Evolutionary conservation across 129 eudicot species (phyloP), one percentile per base, ranked within the genome.

Genomic region (Ambrosia artemisiifolia): DNA sequence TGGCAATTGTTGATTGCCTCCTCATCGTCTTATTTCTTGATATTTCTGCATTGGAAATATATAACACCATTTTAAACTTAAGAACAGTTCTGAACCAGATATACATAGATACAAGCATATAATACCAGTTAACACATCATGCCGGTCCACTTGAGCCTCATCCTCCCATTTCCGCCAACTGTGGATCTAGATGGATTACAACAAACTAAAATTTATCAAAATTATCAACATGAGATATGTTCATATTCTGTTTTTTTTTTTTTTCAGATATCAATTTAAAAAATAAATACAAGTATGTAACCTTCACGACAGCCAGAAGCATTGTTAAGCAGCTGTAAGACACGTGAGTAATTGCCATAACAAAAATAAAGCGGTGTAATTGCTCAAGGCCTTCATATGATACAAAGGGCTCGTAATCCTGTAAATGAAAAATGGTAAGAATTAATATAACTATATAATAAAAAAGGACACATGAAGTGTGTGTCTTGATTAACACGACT

Each of bases 321-420:
- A 95, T 95, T 59, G 99, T 95, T 71, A 95, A 85, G 80, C 99
- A 95, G 73, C 97, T 95, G 70, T 95, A 95, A 70, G 99, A 81
- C 65, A 95, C 74, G 51, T 95, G 99, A 28, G 99, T 91, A 76
- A 95, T 79, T 11, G 99, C 99, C 99, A 95, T 95, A 75, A 95
- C 91, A 85, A 95, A 95, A 57, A 95, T 95, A 78, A 95, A 91
- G 17, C 97, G 84, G 65, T 95, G 99, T 53, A 95, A 83, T 70
- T 95, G 99, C 89, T 95, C 99, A 79, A 95, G 95, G 57, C 99
- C 99, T 95, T 95, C 96, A 61, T 91, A 88, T 63, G 99, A 95
- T 34, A 95, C 94, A 86, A 95, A 91, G 63, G 99, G 99, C 69
- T 95, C 99, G 13, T 88, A 68, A 76, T 85, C 86, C 99, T 95